Conservation (phyloP, 2,329 filamentous ascomycete species). For the Aspergillus chevalieri region DNA sequence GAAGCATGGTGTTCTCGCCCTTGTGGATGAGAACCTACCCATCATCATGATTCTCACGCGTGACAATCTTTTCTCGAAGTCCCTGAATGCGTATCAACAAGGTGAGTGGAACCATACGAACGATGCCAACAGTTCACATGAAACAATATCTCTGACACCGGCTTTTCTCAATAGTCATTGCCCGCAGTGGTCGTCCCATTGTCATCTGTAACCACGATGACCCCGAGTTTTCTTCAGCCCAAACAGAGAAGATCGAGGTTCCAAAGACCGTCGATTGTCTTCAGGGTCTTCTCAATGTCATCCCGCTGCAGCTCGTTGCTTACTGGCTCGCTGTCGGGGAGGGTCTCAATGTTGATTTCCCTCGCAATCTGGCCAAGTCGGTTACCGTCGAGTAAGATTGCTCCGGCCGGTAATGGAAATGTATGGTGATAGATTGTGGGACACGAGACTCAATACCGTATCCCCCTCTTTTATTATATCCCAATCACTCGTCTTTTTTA, state of each 20-base stretch:
- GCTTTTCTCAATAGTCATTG: conserved; percentile 62
- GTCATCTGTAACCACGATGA: conserved; percentile 95
- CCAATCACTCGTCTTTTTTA: not conserved
- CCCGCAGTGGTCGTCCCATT: conserved; percentile 90
- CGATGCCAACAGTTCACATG: too few species aligned
- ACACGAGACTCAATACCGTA: not conserved
- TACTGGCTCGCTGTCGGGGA: conserved; percentile 98
- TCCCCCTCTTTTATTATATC: not conserved
- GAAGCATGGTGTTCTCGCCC: conserved; percentile 94
- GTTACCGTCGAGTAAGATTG: conserved; percentile 85
- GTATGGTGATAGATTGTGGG: not conserved
- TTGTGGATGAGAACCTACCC: conserved; percentile 96
- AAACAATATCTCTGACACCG: conserved; percentile 18
- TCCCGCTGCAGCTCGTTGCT: conserved; percentile 93
- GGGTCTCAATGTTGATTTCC: conserved; percentile 96
- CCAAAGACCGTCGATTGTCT: conserved; percentile 91
- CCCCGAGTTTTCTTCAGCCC: conserved; percentile 77
- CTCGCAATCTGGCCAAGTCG: conserved; percentile 96
- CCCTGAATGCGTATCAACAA: conserved; percentile 99
- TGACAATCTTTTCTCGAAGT: conserved; percentile 94
- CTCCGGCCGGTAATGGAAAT: too few species aligned
- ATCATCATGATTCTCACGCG: conserved; percentile 99
- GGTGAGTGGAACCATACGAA: conserved; percentile 46
- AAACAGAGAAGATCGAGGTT: conserved; percentile 96
- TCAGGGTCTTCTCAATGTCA: conserved; percentile 95